These are phyloP conservation scores for Ceratocystis eucalypticola DNA, from an alignment of 2,329 filamentous ascomycete species.

Conservation along the genomic window DNA sequence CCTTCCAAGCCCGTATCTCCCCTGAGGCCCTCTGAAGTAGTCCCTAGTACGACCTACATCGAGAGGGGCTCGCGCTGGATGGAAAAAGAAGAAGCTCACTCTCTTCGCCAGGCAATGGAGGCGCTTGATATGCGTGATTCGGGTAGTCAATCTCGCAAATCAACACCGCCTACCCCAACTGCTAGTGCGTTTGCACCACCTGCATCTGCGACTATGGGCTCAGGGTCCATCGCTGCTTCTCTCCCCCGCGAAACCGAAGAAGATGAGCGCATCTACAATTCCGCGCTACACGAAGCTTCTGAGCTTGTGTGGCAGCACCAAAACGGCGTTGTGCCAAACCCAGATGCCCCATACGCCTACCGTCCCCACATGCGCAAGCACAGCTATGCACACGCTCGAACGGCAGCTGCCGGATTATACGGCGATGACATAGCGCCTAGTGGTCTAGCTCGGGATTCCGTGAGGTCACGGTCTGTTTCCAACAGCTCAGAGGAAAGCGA, in stretches of 20 bases:
- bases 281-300: conserved; percentile 62
- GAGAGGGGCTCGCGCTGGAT: conserved; percentile 64
- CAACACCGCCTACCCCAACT: conserved; percentile 6
- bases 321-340: conserved; percentile 39
- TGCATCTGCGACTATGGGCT: not conserved
- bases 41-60: conserved; percentile 55
- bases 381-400: conserved; percentile 55
- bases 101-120: conserved; percentile 57
- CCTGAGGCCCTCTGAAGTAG: conserved; percentile 45
- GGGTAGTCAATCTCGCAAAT: conserved; percentile 19
- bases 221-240: conserved; percentile 16
- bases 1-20: conserved; percentile 31
- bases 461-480: conserved; percentile 35
- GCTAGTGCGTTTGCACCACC: conserved; percentile 13
- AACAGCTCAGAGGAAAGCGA: conserved; percentile 40
- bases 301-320: conserved; percentile 68
- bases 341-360: conserved; percentile 54
- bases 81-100: conserved; percentile 64
- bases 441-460: conserved; percentile 32
- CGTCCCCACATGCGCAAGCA: conserved; percentile 55
- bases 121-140: conserved; percentile 49
- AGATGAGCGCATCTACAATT: conserved; percentile 49
- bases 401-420: conserved; percentile 43
- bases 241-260: conserved; percentile 34
- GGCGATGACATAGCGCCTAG: conserved; percentile 35